phyloP scores from a whole-genome alignment of 2,329 filamentous ascomycete genomes.

The Fusarium domesticum region DNA sequence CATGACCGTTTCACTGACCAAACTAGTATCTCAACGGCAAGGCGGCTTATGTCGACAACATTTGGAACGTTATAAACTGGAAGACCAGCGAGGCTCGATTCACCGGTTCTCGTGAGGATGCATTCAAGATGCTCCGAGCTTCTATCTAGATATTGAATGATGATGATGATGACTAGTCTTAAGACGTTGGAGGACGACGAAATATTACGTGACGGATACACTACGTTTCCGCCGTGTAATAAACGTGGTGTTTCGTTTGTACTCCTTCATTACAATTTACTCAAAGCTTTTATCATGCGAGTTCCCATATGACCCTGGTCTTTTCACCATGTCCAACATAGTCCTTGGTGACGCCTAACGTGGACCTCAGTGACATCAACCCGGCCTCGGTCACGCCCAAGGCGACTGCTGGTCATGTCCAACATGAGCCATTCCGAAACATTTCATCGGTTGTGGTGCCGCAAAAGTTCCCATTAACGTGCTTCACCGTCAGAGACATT shows the following conservation, averaged over 20 bases:
- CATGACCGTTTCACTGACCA: conserved; percentile 5
- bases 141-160: conserved; percentile 32
- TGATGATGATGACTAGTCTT: not conserved
- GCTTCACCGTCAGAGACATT: conserved; percentile 18
- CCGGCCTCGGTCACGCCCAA: no score
- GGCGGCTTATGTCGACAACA: conserved; percentile 70
- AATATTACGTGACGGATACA: not conserved
- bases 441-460: conserved; percentile 4
- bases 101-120: conserved; percentile 45
- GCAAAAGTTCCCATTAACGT: conserved; percentile 9
- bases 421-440: not conserved
- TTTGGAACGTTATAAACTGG: conserved; percentile 80
- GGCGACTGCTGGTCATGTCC: no score
- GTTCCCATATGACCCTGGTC: not conserved
- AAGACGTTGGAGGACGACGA: not conserved
- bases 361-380: not conserved
- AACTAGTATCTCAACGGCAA: conserved; percentile 71
- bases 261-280: no score
- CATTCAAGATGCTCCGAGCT: conserved; percentile 44
- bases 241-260: not conserved
- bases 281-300: not conserved
- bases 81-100: conserved; percentile 65
- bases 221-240: not conserved
- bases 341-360: no score
- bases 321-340: no score